phyloP scores from a whole-genome alignment of 306 rosid genomes.

The Prunus salicina region DNA sequence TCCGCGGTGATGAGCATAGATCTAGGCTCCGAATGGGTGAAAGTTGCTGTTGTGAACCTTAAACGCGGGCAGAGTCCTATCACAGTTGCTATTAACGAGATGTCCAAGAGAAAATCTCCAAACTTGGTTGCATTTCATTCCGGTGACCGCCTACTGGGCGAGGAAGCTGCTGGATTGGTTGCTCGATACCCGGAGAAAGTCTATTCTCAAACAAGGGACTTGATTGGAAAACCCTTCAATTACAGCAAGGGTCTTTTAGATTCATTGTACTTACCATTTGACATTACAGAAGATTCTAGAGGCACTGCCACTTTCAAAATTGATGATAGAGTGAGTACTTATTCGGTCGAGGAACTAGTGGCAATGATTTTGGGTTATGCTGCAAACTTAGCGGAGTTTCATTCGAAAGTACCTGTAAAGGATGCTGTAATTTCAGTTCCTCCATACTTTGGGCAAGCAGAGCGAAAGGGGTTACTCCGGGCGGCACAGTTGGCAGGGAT shows the following conservation, averaged over 20 bases:
- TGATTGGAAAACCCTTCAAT: conserved; percentile 67
- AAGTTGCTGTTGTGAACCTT: conserved; percentile 92
- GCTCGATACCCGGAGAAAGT: conserved; percentile 91
- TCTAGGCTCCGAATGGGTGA: conserved; percentile 90
- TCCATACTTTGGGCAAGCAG: conserved; percentile 92
- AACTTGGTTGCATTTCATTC: conserved; percentile 75
- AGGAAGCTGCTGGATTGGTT: conserved; percentile 86
- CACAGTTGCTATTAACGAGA: conserved; percentile 86
- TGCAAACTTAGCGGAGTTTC: conserved; percentile 69
- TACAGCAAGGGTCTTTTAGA: conserved; percentile 45
- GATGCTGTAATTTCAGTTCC: conserved; percentile 91
- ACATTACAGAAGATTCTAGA: conserved; percentile 58
- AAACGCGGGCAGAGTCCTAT: conserved; percentile 93
- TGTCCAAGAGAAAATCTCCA: conserved; percentile 96
- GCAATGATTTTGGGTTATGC: conserved; percentile 86
- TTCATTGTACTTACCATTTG: conserved; percentile 71
- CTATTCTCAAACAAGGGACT: conserved; percentile 73
- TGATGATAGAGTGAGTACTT: conserved; percentile 44
- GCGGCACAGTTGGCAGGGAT: conserved; percentile 86
- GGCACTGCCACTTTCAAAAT: conserved; percentile 55
- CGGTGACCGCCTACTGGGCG: conserved; percentile 75
- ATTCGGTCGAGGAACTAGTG: conserved; percentile 70
- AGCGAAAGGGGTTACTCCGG: conserved; percentile 68
- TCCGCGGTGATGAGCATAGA: conserved; percentile 91
- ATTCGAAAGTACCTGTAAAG: conserved; percentile 70